Evolutionary conservation across 2,329 filamentous ascomycete species (phyloP), one percentile per base, ranked within the genome.

Genomic region (Thielaviopsis musarum): DNA sequence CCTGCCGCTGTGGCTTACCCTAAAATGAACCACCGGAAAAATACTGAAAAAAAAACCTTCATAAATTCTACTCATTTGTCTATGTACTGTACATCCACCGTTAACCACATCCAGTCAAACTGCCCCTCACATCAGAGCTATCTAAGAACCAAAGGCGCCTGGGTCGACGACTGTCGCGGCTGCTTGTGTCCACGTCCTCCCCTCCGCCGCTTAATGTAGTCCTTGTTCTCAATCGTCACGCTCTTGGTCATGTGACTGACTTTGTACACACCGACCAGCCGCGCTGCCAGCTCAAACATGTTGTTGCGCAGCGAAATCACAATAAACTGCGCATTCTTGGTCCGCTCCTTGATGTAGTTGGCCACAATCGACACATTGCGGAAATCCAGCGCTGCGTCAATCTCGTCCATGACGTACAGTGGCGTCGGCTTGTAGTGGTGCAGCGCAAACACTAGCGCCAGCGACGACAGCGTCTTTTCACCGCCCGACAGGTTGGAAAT

Each of bases 381-480:
- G 77, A 98, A 98, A 75, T 98, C 93, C 74, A 98, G 73, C 30
- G 93, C 93, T 22, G 93, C 93, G 72, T 98, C 93, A 70, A 98
- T 98, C 75, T 98, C 93, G 73, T 98, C 93, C 93, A 98, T 98
- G 67, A 98, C 93, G 71, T 98, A 98, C 63, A 98, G 73, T 58
- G 93, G 93, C 63, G 93, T 98, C 10, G 93, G 93, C 75, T 95
- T 95, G 72, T 96, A 98, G 69, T 97, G 91, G 72, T 98, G 93
- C 66, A 98, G 73, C 30, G 93, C 93, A 76, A 98, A 98, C n/a
- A 98, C 93, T 60, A 98, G 75, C 22, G 93, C 93, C 72, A 98
- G 73, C 71, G 86, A 91, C 65, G 87, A 93, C 63, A 98, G 74
- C 45, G 93, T 98, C 81, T 98, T 98, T 74, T 98, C 93, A 64